phyloP scores from a whole-genome alignment of 768 basidiomycete species.

The Cystobasidium tubakii region DNA sequence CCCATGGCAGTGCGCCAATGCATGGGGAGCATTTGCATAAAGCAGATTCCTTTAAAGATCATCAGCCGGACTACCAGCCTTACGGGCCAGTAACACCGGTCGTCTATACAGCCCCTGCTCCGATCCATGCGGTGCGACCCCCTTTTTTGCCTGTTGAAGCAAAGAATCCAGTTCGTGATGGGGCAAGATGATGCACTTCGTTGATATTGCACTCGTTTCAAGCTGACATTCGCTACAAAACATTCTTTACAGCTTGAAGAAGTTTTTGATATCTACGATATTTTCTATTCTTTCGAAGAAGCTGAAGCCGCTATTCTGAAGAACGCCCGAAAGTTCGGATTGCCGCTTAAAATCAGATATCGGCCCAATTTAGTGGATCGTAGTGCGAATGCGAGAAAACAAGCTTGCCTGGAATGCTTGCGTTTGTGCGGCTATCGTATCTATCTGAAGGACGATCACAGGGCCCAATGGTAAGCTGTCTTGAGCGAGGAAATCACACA shows the following conservation, averaged over 20 bases:
- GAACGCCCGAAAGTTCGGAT: background rate
- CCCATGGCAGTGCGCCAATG: background rate
- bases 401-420: conserved; percentile 27
- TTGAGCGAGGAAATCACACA: background rate
- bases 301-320: conserved; percentile 16
- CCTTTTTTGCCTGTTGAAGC: too few species aligned
- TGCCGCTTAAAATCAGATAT: conserved; percentile 22
- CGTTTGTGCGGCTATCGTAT: conserved; percentile 29
- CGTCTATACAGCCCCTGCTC: too few species aligned
- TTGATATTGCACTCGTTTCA: too few species aligned
- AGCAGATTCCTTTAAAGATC: background rate
- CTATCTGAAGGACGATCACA: conserved; percentile 17
- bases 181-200: too few species aligned
- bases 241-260: background rate
- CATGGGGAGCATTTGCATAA: background rate
- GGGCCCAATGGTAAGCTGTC: conserved; percentile 6
- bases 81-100: background rate
- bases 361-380: background rate
- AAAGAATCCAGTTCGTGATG: too few species aligned
- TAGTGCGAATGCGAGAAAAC: background rate
- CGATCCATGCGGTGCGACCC: too few species aligned
- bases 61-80: background rate
- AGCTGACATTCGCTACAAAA: too few species aligned
- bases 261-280: conserved; percentile 35
- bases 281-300: conserved; percentile 23